These are phyloP conservation scores for Fonsecaea monophora DNA, from an alignment of 2,329 filamentous ascomycete genomes.

Conservation along the genomic window DNA sequence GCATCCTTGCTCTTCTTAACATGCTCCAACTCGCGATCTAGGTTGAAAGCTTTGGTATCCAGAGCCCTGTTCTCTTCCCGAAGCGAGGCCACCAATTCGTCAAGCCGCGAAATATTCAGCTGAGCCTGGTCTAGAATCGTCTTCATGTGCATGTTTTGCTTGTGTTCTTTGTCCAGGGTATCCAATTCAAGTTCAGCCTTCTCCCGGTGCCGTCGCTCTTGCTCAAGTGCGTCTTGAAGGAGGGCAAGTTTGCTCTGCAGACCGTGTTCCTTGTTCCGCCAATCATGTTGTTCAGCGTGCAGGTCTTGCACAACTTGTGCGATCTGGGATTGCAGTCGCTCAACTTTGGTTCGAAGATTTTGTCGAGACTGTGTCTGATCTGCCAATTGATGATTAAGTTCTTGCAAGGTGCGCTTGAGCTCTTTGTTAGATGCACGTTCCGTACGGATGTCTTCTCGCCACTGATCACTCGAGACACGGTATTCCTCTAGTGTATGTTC, in stretches of 20 bases:
- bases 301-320: constrained; percentile 77
- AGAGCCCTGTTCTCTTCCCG: constrained; percentile 69
- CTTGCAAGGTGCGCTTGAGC: constrained; percentile 51
- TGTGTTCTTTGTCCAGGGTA: constrained; percentile 72
- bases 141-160: constrained; percentile 77
- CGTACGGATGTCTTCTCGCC: constrained; percentile 43
- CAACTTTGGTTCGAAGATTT: constrained; percentile 81
- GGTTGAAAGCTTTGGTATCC: constrained; percentile 70
- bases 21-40: constrained; percentile 83
- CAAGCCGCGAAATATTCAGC: constrained; percentile 68
- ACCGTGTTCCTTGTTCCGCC: constrained; percentile 72
- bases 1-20: constrained; percentile 78
- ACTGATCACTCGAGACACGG: constrained; percentile 46
- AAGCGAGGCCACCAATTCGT: constrained; percentile 59
- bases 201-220: constrained; percentile 69
- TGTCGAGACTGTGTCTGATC: constrained; percentile 86
- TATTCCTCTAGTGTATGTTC: constrained; percentile 70
- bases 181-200: constrained; percentile 67
- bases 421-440: constrained; percentile 71
- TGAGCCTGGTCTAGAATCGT: constrained; percentile 74
- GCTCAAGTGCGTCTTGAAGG: constrained; percentile 65
- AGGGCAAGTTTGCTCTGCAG: constrained; percentile 61
- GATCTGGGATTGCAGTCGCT: constrained; percentile 88
- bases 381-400: constrained; percentile 76
- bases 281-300: constrained; percentile 79